These are phyloP conservation scores for Chaetomiaceae sp. DNA, from an alignment of 2,329 filamentous ascomycete genomes.

Conservation along the genomic window DNA sequence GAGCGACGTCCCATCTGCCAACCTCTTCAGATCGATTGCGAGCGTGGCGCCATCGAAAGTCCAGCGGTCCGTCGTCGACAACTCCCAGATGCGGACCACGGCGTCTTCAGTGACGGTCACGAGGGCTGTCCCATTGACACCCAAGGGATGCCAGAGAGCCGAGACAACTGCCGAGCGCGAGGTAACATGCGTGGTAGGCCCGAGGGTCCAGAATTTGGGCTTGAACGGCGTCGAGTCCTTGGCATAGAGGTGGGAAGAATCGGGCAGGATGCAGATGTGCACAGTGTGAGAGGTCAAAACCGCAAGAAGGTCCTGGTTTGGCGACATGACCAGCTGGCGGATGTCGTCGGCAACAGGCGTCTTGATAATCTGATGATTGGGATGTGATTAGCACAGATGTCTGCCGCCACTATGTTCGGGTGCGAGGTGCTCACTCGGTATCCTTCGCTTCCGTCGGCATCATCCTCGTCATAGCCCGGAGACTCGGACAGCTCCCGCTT, in stretches of 20 bases:
- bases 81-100: slow-evolving; percentile 83
- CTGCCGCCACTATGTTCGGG: no score
- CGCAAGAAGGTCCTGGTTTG: slow-evolving; percentile 74
- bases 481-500: slow-evolving; percentile 46
- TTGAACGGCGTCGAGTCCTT: slow-evolving; percentile 65
- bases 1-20: slow-evolving; percentile 75
- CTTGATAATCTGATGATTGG: slow-evolving; percentile 58
- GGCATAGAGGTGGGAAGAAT: slow-evolving; percentile 68
- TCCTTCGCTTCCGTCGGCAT: slow-evolving; percentile 33
- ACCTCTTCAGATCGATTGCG: slow-evolving; percentile 81
- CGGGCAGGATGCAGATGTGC: slow-evolving; percentile 80
- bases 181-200: slow-evolving; percentile 85
- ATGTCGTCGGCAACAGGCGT: slow-evolving; percentile 77
- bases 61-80: slow-evolving; percentile 77
- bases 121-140: slow-evolving; percentile 72
- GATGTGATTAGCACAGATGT: neutral
- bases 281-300: slow-evolving; percentile 84
- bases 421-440: slow-evolving; percentile 41
- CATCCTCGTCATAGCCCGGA: slow-evolving; percentile 31
- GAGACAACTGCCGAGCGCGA: slow-evolving; percentile 76
- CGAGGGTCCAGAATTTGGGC: slow-evolving; percentile 84
- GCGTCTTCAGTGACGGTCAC: slow-evolving; percentile 88
- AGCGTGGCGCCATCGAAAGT: slow-evolving; percentile 81
- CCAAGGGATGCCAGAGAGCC: slow-evolving; percentile 87
- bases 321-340: slow-evolving; percentile 78